phyloP scores from a whole-genome alignment of 495 filamentous ascomycete species.

The Bacidia rubella region DNA sequence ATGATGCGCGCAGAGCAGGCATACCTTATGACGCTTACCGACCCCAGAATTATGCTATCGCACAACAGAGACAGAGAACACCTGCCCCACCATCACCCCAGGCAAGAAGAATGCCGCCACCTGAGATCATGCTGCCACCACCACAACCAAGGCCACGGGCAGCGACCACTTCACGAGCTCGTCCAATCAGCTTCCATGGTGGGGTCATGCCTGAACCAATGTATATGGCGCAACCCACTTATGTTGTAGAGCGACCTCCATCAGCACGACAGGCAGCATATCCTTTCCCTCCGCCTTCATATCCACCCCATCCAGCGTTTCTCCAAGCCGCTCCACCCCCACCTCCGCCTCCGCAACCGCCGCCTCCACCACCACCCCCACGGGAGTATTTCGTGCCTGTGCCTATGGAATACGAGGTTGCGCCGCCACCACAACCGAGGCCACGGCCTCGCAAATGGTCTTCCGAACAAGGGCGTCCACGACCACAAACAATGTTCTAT shows the following conservation, averaged over 20 bases:
- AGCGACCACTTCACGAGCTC: constrained; percentile 9
- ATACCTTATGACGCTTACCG: not conserved
- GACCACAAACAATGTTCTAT: constrained; percentile 12
- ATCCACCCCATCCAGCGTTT: constrained; percentile 20
- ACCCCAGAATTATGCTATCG: not conserved
- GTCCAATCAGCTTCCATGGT: constrained; percentile 35
- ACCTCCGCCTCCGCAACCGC: constrained; percentile 3
- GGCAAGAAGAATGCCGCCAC: constrained; percentile 3
- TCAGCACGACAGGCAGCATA: constrained; percentile 9
- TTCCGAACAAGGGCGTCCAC: constrained; percentile 8
- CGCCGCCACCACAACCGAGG: constrained; percentile 16
- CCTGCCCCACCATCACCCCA: constrained; percentile 2
- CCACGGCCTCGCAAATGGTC: constrained; percentile 14
- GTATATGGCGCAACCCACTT: constrained; percentile 2
- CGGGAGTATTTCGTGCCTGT: constrained; percentile 5
- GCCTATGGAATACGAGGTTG: constrained; percentile 19
- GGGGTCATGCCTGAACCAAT: constrained; percentile 16
- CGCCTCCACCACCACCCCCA: constrained; percentile 6
- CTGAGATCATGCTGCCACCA: constrained; percentile 1
- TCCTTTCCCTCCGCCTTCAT: constrained; percentile 12
- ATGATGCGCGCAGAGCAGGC: constrained; percentile 5
- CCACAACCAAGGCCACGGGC: constrained; percentile 9
- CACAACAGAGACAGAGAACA: constrained; percentile 1
- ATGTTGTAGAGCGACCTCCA: constrained; percentile 4
- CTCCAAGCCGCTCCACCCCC: constrained; percentile 23